A percentile compares a stretch with the other conserved stretches of the same genome.
Evolutionary conservation across 2,329 filamentous ascomycete genomes (phyloP).

Genomic region (Penicillium olsonii): DNA sequence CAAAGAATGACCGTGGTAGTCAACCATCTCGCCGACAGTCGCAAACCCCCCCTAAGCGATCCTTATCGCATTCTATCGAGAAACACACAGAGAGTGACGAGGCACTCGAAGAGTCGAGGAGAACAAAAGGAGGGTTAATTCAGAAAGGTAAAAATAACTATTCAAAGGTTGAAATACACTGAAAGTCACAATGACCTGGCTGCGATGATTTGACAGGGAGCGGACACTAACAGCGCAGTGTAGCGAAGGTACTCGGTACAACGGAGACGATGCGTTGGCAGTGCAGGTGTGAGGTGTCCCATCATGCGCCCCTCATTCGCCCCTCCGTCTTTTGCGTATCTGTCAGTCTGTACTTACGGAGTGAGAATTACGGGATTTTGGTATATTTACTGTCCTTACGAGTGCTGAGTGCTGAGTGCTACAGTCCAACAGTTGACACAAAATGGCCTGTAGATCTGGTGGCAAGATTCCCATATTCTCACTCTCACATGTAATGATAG

Average conservation of each 20-base stretch:
- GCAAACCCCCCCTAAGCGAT: constrained; percentile 41
- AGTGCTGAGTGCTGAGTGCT: too few species aligned
- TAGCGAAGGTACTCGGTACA: constrained; percentile 22
- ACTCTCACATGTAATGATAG: neutral
- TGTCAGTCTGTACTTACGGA: too few species aligned
- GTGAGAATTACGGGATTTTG: neutral
- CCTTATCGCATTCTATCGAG: constrained; percentile 42
- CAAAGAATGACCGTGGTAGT: constrained; percentile 36
- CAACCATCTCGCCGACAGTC: constrained; percentile 44
- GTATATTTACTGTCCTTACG: too few species aligned
- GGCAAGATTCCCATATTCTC: constrained; percentile 2
- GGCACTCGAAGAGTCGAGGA: constrained; percentile 9
- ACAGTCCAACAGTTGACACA: too few species aligned
- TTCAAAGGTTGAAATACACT: constrained; percentile 1
- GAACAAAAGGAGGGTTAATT: constrained; percentile 2
- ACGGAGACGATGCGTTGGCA: constrained; percentile 30
- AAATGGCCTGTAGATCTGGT: neutral
- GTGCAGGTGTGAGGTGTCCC: constrained; percentile 34
- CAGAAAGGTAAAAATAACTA: constrained; percentile 7
- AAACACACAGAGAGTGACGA: constrained; percentile 22
- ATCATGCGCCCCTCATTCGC: constrained; percentile 30
- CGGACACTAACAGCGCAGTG: neutral
- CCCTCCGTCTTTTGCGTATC: constrained; percentile 13
- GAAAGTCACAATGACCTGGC: constrained; percentile 1
- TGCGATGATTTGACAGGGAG: neutral